Evolutionary conservation across 1,284 basidiomycete species (phyloP), one percentile per base, ranked within the genome.

Genomic region (Sphaerobolus stellatus): DNA sequence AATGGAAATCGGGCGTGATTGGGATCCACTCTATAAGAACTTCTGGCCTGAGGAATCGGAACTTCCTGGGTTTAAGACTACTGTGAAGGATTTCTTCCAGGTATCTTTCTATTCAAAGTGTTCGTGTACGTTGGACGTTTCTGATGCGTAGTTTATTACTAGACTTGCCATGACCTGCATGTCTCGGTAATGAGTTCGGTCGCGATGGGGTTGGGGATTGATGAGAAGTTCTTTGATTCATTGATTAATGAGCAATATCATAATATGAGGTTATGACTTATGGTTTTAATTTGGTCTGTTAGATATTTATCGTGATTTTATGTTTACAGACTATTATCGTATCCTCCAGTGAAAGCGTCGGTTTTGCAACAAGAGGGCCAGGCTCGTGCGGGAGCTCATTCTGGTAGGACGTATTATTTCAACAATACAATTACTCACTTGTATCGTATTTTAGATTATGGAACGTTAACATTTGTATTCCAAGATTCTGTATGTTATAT

Each of bases 1-100:
- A 14, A 90, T 93, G 82, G 91, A 94, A 68, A 92, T 93, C 52
- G 90, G 90, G 20, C 77, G 86, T 27, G 88, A 92, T 58, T 88
- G 84, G 82, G 89, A 89, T 61, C 73, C 78, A 28, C 75, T 69
- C 30, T 89, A 82, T 84, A 83, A 79, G 68, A 94, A 94, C 68
- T 78, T 78, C 60, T 94, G 92, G 91, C 91, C 89, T 2, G 68
- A 74, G 45, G 84, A 90, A 62, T 62, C 57, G 2, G 80, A 84
- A 50, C 80, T 73, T 3, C 87, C 88, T 0, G 74, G 67, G 3
- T 93, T 92, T 72, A 87, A 86, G 66, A 65, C 71, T 13, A 83
- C 81, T 2, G 90, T 90, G 84, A 71, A 90, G 56, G 70, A 77
- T 52, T 92, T 93, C 69, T 91, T 84, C 65, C 78, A 84, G 73